These are phyloP conservation scores for Heteromeles arbutifolia DNA, from an alignment of 306 rosid genomes.

Conservation along the genomic window DNA sequence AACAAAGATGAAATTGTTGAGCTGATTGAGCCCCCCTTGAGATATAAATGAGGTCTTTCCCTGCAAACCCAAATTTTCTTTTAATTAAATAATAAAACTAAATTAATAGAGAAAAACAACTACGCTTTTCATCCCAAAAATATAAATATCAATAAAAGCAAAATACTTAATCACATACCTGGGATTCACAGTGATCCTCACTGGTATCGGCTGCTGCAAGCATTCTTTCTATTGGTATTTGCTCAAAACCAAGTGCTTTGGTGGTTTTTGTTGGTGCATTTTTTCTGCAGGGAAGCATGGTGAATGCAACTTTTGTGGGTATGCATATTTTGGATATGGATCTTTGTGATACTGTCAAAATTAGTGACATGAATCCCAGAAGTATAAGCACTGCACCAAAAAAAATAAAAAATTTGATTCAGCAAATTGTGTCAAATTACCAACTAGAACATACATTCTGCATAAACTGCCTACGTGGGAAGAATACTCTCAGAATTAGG, in stretches of 20 bases:
- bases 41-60: constrained; percentile 50
- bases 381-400: constrained; percentile 39
- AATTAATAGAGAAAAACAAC: background rate
- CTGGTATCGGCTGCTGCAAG: background rate
- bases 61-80: constrained; percentile 15
- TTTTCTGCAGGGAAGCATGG: constrained; percentile 54
- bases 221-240: constrained; percentile 5
- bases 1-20: constrained; percentile 46
- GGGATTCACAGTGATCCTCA: constrained; percentile 29
- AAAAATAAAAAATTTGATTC: background rate
- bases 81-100: background rate
- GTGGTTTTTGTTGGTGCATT: constrained; percentile 10
- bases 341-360: constrained; percentile 41
- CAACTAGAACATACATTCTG: background rate
- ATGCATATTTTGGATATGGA: constrained; percentile 42
- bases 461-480: background rate
- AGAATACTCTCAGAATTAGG: background rate
- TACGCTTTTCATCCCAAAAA: background rate
- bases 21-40: constrained; percentile 42
- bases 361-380: constrained; percentile 52
- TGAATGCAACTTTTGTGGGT: constrained; percentile 26
- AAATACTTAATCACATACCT: constrained; percentile 8
- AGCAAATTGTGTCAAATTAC: background rate
- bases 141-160: background rate
- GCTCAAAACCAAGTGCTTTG: constrained; percentile 17